Base-by-base conservation (phyloP, 2,329 filamentous ascomycete species). In the Phaeoacremonium minimum region DNA sequence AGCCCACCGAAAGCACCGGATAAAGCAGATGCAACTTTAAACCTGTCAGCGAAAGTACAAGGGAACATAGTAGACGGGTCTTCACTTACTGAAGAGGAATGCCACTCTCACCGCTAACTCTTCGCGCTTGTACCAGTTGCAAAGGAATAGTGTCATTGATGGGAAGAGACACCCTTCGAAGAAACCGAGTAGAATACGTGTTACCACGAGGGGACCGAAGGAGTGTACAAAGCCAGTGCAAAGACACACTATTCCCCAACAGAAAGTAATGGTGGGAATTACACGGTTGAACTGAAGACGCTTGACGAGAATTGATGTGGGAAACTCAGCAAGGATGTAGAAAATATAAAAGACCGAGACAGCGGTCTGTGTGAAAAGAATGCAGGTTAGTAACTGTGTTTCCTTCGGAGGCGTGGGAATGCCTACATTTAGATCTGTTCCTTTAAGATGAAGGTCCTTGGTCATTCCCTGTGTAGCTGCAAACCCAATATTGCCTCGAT, bases 121-220 rank as follows among this genome's bases (percentile, higher is more conserved):
- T 15, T 56, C 51, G 3, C 48, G 47, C 5, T 53, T 57, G 41
- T 56, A 57, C 46, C 54, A 57, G 11, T 50, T 53, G 9, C 49
- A 52, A 1, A 57, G 32, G 15, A 53, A 49, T 13, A 54, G 46
- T 0, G 51, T 46, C 17, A 55, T 44, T 4, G 49, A 46, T 4
- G 54, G 53, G n/a, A 55, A 57, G 19, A 56, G 45, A 15, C 50
- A 53, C 4, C 52, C 55, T 33, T 57, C 55, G 8, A 49, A 49
- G 2, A 55, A 46, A 5, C 53, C 55, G 7, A 56, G 40, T 5
- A 55, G 37, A 14, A 55, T 38, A 9, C 53, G 44, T 4, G 49
- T 53, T 3, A 50, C 39, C 1, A 55, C 40, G 16, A 56, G 42
- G 0, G 47, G 41, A 3, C 42, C 46, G 28, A 52, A 56, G 4